These are phyloP conservation scores for Neofusicoccum sp. DNA, from an alignment of 2,329 filamentous ascomycete genomes.

Conservation along the genomic window DNA sequence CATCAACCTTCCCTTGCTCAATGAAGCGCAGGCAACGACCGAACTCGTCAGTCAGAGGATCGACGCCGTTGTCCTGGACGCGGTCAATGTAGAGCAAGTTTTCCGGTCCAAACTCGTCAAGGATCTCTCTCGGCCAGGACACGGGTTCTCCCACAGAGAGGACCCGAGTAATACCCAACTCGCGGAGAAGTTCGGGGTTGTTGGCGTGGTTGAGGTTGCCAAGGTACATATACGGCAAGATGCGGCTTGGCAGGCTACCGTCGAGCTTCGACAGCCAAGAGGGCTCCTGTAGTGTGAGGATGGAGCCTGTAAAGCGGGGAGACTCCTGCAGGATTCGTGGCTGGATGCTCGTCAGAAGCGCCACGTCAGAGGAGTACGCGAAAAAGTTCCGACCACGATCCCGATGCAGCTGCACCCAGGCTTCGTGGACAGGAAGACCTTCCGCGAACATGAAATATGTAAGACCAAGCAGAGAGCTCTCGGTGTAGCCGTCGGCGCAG, in stretches of 20 bases:
- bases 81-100: conserved; percentile 79
- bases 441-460: conserved; percentile 94
- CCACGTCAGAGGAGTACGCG: conserved; percentile 87
- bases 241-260: conserved; percentile 83
- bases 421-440: conserved; percentile 73
- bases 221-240: conserved; percentile 93
- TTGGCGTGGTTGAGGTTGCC: conserved; percentile 93
- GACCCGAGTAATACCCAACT: conserved; percentile 81
- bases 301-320: conserved; percentile 53
- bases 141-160: conserved; percentile 89
- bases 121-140: conserved; percentile 70
- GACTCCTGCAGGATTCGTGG: conserved; percentile 72
- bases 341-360: conserved; percentile 74
- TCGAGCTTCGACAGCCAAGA: conserved; percentile 81
- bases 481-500: conserved; percentile 94
- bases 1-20: conserved; percentile 72
- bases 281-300: conserved; percentile 62
- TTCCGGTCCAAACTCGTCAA: conserved; percentile 68
- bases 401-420: conserved; percentile 83
- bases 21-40: conserved; percentile 86
- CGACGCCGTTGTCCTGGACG: conserved; percentile 96
- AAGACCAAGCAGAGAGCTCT: conserved; percentile 82
- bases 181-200: conserved; percentile 77
- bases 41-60: conserved; percentile 84
- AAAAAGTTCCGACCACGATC: conserved; percentile 89